Evolutionary conservation across 768 basidiomycete species (phyloP).

Genomic region (Hydnomerulius pinastri): DNA sequence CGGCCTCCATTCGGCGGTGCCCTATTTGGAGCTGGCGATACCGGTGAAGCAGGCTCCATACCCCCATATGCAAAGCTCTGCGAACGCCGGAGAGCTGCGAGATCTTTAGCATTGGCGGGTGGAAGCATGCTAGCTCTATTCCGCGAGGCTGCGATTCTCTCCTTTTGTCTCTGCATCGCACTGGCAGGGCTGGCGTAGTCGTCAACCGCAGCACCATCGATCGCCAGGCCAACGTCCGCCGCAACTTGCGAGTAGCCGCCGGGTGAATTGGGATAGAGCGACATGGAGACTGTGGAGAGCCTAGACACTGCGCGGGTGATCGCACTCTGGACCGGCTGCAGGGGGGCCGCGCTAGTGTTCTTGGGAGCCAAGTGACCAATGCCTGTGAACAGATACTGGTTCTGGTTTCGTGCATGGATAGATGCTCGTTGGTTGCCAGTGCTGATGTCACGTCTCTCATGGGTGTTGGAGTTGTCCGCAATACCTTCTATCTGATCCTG

Average conservation of each 20-base stretch:
- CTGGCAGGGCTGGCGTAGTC: slow-evolving; percentile 40
- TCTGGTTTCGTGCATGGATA: slow-evolving; percentile 15
- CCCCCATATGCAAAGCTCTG: slow-evolving; percentile 54
- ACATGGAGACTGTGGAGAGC: slow-evolving; percentile 45
- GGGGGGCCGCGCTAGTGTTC: slow-evolving; percentile 27
- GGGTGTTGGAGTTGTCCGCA: slow-evolving; percentile 10
- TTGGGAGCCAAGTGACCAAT: slow-evolving; percentile 22
- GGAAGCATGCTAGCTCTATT: slow-evolving; percentile 26
- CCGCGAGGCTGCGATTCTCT: slow-evolving; percentile 25
- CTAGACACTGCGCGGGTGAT: slow-evolving; percentile 42
- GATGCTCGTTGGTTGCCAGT: slow-evolving; percentile 7
- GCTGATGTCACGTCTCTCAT: slow-evolving; percentile 6
- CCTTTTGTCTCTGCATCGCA: slow-evolving; percentile 36
- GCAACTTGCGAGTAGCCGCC: slow-evolving; percentile 23
- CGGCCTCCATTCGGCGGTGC: slow-evolving; percentile 49
- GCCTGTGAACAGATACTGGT: slow-evolving; percentile 29
- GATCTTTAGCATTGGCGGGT: slow-evolving; percentile 20
- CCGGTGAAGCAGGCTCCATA: slow-evolving; percentile 50
- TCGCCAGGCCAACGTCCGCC: slow-evolving; percentile 36
- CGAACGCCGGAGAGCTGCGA: slow-evolving; percentile 27
- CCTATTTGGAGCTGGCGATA: slow-evolving; percentile 22
- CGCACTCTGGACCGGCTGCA: slow-evolving; percentile 45
- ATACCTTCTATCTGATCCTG: slow-evolving; percentile 11
- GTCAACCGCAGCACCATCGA: slow-evolving; percentile 42
- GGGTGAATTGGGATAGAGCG: slow-evolving; percentile 50